These are phyloP conservation scores for Diaporthe sp. DNA, from an alignment of 2,329 filamentous ascomycete species.

Conservation along the genomic window DNA sequence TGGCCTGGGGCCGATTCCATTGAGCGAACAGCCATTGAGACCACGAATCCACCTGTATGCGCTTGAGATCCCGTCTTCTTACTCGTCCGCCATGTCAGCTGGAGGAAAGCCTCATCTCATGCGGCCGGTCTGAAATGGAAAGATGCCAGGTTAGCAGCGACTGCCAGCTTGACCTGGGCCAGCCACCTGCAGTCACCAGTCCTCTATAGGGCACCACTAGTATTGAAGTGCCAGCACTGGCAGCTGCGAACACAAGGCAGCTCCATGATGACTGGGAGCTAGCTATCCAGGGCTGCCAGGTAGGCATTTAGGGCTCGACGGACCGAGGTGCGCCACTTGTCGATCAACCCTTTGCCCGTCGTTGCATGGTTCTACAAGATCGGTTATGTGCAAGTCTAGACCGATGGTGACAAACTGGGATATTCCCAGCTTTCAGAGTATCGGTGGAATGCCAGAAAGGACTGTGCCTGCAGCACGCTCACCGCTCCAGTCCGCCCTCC, in stretches of 20 bases:
- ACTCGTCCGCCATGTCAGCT: conserved; percentile 18
- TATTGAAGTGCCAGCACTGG: conserved; percentile 17
- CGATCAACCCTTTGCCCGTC: conserved; percentile 36
- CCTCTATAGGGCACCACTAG: not conserved
- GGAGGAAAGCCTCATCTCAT: conserved; percentile 16
- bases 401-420: conserved; percentile 29
- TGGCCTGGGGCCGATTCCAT: not conserved
- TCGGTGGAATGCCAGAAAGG: conserved; percentile 35
- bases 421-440: conserved; percentile 31
- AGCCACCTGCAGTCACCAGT: conserved; percentile 15
- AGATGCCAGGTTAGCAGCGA: not conserved
- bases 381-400: conserved; percentile 29
- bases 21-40: conserved; percentile 1
- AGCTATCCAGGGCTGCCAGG: not conserved
- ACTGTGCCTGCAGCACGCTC: conserved; percentile 39
- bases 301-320: conserved; percentile 31
- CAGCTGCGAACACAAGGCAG: conserved; percentile 10
- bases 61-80: not conserved
- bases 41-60: not conserved
- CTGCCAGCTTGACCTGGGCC: conserved; percentile 7
- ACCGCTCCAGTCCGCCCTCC: conserved; percentile 36
- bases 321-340: conserved; percentile 34
- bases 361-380: conserved; percentile 18
- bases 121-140: conserved; percentile 20
- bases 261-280: conserved; percentile 13